These are phyloP conservation scores for Penicillium sp. DNA, from an alignment of 2,329 filamentous ascomycete species.

Conservation along the genomic window DNA sequence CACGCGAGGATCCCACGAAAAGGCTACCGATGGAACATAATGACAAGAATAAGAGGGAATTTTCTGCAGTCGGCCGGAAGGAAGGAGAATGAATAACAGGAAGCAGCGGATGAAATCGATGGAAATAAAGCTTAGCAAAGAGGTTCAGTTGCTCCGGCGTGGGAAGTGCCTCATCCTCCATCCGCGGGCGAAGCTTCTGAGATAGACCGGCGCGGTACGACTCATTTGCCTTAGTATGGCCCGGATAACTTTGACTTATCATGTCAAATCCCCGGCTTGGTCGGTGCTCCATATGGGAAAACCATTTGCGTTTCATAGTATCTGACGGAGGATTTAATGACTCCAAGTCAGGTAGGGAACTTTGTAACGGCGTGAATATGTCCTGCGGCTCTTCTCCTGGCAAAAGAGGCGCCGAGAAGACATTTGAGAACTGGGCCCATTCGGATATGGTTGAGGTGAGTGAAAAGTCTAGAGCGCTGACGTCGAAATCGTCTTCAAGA, in stretches of 20 bases:
- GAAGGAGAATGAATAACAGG: conserved; percentile 19
- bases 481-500: conserved; percentile 17
- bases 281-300: conserved; percentile 5
- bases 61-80: conserved; percentile 25
- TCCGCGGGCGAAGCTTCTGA: conserved; percentile 16
- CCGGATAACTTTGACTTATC: background rate
- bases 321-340: background rate
- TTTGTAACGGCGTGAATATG: background rate
- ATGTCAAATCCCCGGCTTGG: background rate
- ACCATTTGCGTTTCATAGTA: conserved; percentile 8
- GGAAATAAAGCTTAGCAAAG: conserved; percentile 21
- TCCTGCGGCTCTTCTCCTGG: background rate
- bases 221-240: conserved; percentile 12
- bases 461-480: conserved; percentile 17
- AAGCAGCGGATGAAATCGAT: conserved; percentile 12
- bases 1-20: conserved; percentile 34
- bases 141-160: conserved; percentile 18
- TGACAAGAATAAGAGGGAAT: conserved; percentile 35
- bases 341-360: background rate
- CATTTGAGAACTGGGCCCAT: conserved; percentile 17
- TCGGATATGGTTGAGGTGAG: conserved; percentile 20
- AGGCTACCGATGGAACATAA: conserved; percentile 41
- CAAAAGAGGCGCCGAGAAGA: background rate
- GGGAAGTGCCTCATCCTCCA: conserved; percentile 18
- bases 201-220: conserved; percentile 19